A percentile compares a stretch with the other conserved stretches of the same genome.
Evolutionary conservation across 2,329 filamentous ascomycete species (phyloP).

Genomic region (Graphilbum sp.): DNA sequence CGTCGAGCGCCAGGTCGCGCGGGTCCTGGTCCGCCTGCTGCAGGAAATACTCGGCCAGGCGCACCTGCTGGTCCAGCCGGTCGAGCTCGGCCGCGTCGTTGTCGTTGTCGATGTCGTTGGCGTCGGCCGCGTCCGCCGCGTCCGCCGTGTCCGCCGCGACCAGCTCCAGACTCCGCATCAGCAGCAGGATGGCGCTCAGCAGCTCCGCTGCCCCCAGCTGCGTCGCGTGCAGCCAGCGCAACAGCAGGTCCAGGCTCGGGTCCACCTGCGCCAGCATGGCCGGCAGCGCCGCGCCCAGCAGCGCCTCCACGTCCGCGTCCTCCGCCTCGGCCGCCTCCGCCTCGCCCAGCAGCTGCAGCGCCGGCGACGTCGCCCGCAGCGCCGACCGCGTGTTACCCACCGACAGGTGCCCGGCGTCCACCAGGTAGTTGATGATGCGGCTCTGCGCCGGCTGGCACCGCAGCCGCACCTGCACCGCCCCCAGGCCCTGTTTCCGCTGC

Average conservation of each 20-base stretch:
- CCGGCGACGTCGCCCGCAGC: no score
- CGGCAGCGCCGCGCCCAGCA: constrained; percentile 44
- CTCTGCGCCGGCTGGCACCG: constrained; percentile 29
- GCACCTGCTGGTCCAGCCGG: constrained; percentile 46
- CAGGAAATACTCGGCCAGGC: constrained; percentile 50
- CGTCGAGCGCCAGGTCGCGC: constrained; percentile 46
- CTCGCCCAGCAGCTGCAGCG: no score
- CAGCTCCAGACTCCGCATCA: constrained; percentile 55
- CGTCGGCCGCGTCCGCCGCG: constrained; percentile 15
- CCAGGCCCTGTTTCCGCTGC: neutral
- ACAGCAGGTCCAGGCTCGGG: constrained; percentile 48
- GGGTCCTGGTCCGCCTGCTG: constrained; percentile 41
- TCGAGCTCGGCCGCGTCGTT: constrained; percentile 35
- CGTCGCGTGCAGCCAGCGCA: constrained; percentile 48
- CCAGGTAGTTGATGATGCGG: constrained; percentile 40
- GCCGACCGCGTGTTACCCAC: constrained; percentile 41
- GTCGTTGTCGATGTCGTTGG: constrained; percentile 9
- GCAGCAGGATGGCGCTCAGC: constrained; percentile 44
- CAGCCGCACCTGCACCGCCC: constrained; percentile 13
- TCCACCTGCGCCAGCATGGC: constrained; percentile 48
- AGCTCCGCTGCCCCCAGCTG: constrained; percentile 51
- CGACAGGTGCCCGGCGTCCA: constrained; percentile 43
- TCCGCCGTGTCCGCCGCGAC: constrained; percentile 25
- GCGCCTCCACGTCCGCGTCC: constrained; percentile 40
- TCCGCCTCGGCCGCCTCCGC: constrained; percentile 46